Conservation (phyloP, 139 green algal genomes). For the Coccomyxa sp. region DNA sequence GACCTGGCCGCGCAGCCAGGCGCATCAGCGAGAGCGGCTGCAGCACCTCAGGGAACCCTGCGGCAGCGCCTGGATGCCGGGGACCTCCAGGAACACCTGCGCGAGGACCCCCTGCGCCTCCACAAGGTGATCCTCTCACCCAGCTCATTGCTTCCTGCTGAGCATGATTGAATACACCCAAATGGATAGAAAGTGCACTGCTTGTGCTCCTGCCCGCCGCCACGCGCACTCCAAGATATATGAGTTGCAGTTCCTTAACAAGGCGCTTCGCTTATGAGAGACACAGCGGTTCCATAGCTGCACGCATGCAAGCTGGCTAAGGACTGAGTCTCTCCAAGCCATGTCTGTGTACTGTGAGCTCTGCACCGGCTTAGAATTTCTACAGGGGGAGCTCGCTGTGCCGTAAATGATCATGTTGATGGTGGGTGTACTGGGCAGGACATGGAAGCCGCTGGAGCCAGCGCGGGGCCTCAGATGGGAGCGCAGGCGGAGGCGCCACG, state of each 20-base stretch:
- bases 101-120: constrained; percentile 37
- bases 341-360: neutral
- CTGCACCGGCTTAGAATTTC: neutral
- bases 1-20: constrained; percentile 22
- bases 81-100: constrained; percentile 28
- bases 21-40: neutral
- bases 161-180: neutral
- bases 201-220: neutral
- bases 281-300: neutral
- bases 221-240: neutral
- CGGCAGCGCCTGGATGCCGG: constrained; percentile 28
- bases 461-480: too few species aligned
- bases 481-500: neutral
- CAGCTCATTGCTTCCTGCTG: neutral
- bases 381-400: neutral
- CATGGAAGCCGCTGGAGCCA: too few species aligned
- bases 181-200: neutral
- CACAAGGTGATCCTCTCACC: constrained; percentile 22
- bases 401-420: too few species aligned
- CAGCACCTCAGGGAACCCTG: constrained; percentile 24
- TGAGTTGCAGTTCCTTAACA: neutral
- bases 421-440: too few species aligned
- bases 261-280: neutral
- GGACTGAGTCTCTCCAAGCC: neutral
- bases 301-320: neutral